phyloP scores from a whole-genome alignment of 2,329 filamentous ascomycete species.

The Colletotrichum brevisporum region DNA sequence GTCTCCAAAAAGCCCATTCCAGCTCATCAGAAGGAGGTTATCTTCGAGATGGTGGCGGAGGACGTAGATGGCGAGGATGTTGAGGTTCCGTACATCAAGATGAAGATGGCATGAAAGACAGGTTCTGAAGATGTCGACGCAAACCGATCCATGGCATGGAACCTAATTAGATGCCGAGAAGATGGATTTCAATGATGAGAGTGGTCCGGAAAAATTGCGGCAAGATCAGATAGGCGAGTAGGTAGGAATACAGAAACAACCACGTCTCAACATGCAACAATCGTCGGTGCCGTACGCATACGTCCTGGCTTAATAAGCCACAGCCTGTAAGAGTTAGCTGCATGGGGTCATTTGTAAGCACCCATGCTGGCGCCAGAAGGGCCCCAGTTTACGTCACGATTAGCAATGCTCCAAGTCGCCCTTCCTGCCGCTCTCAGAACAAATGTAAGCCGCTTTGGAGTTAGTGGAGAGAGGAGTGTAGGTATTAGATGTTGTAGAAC shows the following conservation, averaged over 20 bases:
- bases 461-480: neutral
- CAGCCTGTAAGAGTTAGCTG: conserved; percentile 11
- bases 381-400: conserved; percentile 51
- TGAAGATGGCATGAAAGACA: conserved; percentile 71
- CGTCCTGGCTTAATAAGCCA: conserved; percentile 16
- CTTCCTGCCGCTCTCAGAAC: neutral
- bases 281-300: conserved; percentile 1
- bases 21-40: conserved; percentile 92
- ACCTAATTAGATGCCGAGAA: conserved; percentile 7
- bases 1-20: conserved; percentile 95
- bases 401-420: conserved; percentile 45
- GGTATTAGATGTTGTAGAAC: too few species aligned
- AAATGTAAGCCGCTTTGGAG: neutral
- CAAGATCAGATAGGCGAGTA: neutral
- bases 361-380: conserved; percentile 6
- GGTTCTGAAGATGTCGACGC: neutral
- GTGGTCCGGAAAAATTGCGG: conserved; percentile 6
- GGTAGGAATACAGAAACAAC: conserved; percentile 18
- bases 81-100: conserved; percentile 96
- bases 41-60: conserved; percentile 95
- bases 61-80: conserved; percentile 93
- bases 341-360: conserved; percentile 37
- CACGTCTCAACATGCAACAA: neutral
- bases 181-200: neutral
- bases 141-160: neutral